Evolutionary conservation across 345 rosid genomes (phyloP), one percentile per base, ranked within the genome.

Genomic region (Nasturtium officinale): DNA sequence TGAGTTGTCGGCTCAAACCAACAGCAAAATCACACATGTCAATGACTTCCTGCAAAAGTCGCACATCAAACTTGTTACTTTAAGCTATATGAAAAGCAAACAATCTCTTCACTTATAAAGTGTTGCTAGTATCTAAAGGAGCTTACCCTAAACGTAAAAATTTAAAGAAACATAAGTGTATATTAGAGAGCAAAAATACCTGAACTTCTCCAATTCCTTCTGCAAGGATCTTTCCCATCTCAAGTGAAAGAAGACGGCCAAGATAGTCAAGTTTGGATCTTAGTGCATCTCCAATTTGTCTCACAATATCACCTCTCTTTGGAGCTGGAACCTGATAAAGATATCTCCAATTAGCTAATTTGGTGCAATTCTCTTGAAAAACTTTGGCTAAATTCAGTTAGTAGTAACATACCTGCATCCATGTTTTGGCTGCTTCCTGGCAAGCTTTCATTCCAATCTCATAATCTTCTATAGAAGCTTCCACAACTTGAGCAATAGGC

Each of bases 131-230:
- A 52, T 15, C n/a, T 23, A 7, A 67, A 67, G 38, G 21, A 28
- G n/a, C 13, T 55, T 16, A 55, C 18, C 12, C 5, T 6, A 40
- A 2, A n/a, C 9, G 38, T 38, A 67, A 5, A 16, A 25, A 11
- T 11, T 8, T 18, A 1, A 28, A 69, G 35, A 45, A 58, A 20
- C 35, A 23, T 23, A 23, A 23, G 25, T 23, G n/a, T n/a, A n/a
- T n/a, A 23, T 23, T 23, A 23, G 2, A 23, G 75, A 20, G n/a
- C 16, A 18, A 21, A 77, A 74, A 80, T 77, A 91, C 99, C 67
- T 95, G 97, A 73, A 95, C 98, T 85, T 95, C 99, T 30, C 98
- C 99, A 7, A 95, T 84, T 79, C 98, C 99, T 85, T 95, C 98
- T 6, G 99, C 87, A 52, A 91, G 88, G 57, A 90, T 90, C 80